These are phyloP conservation scores for Oenanthe sinensis DNA, from an alignment of 129 eudicot genomes.

Conservation along the genomic window DNA sequence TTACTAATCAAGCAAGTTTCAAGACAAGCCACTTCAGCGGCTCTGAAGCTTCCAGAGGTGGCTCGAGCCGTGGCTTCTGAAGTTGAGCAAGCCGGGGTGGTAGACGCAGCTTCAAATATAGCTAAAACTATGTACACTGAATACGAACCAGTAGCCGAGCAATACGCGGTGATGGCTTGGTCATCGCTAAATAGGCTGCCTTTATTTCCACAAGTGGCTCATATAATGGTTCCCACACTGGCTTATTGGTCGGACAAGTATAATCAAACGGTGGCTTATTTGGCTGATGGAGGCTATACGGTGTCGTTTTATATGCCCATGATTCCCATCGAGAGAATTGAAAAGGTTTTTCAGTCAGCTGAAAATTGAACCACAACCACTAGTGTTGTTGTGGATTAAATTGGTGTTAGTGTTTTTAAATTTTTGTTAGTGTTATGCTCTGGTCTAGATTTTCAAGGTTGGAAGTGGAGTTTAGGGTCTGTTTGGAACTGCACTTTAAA, in stretches of 20 bases:
- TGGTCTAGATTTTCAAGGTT: too few relatives aligned
- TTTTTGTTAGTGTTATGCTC: too few relatives aligned
- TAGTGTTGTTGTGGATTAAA: background rate
- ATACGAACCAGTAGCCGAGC: constrained; percentile 79
- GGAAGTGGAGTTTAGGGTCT: too few relatives aligned
- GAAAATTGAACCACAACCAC: constrained; percentile 29
- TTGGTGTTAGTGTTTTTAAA: too few relatives aligned
- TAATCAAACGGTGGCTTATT: constrained; percentile 28
- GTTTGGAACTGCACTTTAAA: too few relatives aligned
- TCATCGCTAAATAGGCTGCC: constrained; percentile 50
- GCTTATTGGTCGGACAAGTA: constrained; percentile 63
- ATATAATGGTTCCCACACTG: constrained; percentile 51
- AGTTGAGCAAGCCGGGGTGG: constrained; percentile 30
- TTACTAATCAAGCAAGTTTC: constrained; percentile 37
- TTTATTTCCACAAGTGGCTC: constrained; percentile 56
- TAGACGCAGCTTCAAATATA: constrained; percentile 24
- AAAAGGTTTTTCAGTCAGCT: constrained; percentile 39
- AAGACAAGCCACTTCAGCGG: constrained; percentile 29
- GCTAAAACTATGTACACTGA: constrained; percentile 34
- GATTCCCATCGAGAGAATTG: constrained; percentile 69
- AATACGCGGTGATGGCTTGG: constrained; percentile 69
- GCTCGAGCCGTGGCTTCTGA: constrained; percentile 46
- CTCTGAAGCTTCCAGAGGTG: constrained; percentile 45
- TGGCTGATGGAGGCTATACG: constrained; percentile 51
- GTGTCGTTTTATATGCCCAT: constrained; percentile 54